Evolutionary conservation across 2,329 filamentous ascomycete species (phyloP).

Genomic region (Arachnopeziza araneosa): DNA sequence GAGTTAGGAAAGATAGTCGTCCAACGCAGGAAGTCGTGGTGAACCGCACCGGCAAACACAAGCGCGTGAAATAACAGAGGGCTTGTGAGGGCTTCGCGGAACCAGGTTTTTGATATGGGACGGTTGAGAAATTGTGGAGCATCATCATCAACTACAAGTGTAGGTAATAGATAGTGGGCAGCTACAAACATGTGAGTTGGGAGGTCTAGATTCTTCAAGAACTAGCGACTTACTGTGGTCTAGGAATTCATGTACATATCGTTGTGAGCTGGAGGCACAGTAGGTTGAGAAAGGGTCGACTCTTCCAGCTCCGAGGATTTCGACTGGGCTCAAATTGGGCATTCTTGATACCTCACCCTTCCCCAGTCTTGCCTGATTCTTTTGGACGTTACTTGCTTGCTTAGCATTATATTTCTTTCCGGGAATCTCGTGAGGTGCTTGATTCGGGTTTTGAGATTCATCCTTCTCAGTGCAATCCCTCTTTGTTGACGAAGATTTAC

Average conservation of each 20-base stretch:
- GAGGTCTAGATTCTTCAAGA: not conserved
- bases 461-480: not conserved
- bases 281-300: not conserved
- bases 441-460: not conserved
- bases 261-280: not conserved
- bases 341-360: not conserved
- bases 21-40: conserved; percentile 4
- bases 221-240: not conserved
- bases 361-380: not conserved
- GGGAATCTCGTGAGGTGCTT: not conserved
- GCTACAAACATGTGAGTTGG: not conserved
- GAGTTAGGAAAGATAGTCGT: conserved; percentile 3
- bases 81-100: not conserved
- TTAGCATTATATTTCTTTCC: not conserved
- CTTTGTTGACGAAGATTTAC: not conserved
- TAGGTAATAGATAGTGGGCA: not conserved
- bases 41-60: conserved; percentile 1
- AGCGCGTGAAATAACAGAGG: conserved; percentile 6
- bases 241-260: not conserved
- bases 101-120: not conserved
- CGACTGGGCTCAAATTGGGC: not conserved
- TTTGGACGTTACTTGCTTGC: not conserved
- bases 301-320: not conserved
- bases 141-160: not conserved
- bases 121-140: not conserved